Base-by-base conservation (phyloP, 768 basidiomycete species). In the Russula lepida region DNA sequence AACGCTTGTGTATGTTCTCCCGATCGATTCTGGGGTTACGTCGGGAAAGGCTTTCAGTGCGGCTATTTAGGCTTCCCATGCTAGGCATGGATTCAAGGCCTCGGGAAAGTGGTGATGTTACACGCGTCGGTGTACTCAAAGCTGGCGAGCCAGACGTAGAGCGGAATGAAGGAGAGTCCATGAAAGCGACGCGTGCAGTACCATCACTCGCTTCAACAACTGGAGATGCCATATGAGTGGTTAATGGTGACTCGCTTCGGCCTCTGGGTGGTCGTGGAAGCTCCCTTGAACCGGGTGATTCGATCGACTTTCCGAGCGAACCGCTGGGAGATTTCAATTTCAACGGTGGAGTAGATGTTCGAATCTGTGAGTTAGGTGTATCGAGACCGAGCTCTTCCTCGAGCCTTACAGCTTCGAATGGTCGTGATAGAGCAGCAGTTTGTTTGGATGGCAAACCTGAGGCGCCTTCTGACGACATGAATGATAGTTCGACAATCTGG, bases 1-100 rank as follows among this genome's bases (percentile, higher is more conserved):
- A 68, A 37, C 80, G 75, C 55, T 77, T 72, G 60, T 80, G 77
- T 21, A 86, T 77, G 51, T 80, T 79, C 56, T 82, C 82, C 30
- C 78, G 77, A 55, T 74, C 83, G 59, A 85, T 82, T 47, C 81
- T 75, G 27, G 74, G 74, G 54, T 75, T 76, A 3, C 65, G 49
- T 30, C 70, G 66, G 35, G 62, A 66, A 67, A 56, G 73, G 65
- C 62, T 71, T 4, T 33, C 63, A 19, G 65, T 52, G 32, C 62
- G 55, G 35, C 64, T 67, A 2, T 63, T 59, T 11, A 70, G 51
- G 56, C 69, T 71, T 11, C 66, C 54, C 9, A 63, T 44, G 25
- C 63, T 67, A 35, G 65, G 63, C 25, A 66, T 58, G 41, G 66
- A 48, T 46, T 65, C 54, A 32, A 62, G 48, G 21, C 32, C 35